phyloP scores from a whole-genome alignment of 2,329 filamentous ascomycete genomes.

The Colletotrichum scovillei region DNA sequence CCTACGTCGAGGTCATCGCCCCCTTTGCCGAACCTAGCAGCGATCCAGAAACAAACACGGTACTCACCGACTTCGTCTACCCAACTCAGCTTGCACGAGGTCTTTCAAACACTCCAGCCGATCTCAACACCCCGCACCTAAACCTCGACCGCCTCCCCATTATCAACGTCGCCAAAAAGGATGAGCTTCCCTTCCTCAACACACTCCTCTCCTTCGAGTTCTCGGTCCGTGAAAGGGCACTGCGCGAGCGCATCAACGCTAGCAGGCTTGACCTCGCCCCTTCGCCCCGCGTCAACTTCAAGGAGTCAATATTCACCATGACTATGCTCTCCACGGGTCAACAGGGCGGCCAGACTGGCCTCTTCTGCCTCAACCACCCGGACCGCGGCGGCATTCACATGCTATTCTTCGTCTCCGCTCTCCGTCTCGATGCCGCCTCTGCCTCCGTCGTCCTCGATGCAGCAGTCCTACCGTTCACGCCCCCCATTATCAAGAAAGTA shows the following conservation, averaged over 20 bases:
- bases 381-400: slow-evolving; percentile 53
- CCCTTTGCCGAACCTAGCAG: slow-evolving; percentile 43
- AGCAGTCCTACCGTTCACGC: slow-evolving; percentile 57
- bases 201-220: slow-evolving; percentile 53
- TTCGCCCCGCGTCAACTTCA: slow-evolving; percentile 56
- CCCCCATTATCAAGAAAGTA: slow-evolving; percentile 46
- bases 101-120: slow-evolving; percentile 44
- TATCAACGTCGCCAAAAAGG: slow-evolving; percentile 50
- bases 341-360: slow-evolving; percentile 55
- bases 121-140: slow-evolving; percentile 53
- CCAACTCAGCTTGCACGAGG: slow-evolving; percentile 45
- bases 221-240: slow-evolving; percentile 52
- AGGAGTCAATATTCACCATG: slow-evolving; percentile 60
- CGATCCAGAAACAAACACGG: background rate
- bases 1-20: slow-evolving; percentile 58
- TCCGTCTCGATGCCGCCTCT: slow-evolving; percentile 56
- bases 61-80: slow-evolving; percentile 49
- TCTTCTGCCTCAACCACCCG: slow-evolving; percentile 55
- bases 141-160: slow-evolving; percentile 58
- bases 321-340: slow-evolving; percentile 58
- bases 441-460: slow-evolving; percentile 58
- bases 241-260: slow-evolving; percentile 44
- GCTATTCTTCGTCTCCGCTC: slow-evolving; percentile 52
- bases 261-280: slow-evolving; percentile 39
- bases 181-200: slow-evolving; percentile 50